Evolutionary conservation across 208 protist species (phyloP).

Genomic region (Acanthamoeba culbertsoni): DNA sequence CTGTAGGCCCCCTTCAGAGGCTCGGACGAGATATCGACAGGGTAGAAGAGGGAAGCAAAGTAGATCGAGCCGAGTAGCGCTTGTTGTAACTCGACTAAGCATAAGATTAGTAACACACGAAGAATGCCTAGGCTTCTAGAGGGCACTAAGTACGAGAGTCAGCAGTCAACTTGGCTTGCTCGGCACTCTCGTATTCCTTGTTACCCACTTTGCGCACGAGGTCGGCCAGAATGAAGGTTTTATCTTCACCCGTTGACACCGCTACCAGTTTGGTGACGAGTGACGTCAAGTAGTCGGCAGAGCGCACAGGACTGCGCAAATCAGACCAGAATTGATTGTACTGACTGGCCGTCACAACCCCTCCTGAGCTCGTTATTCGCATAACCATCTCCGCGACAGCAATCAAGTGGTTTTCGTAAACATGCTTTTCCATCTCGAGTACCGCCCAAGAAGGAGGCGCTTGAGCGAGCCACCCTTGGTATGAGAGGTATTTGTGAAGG

Average conservation of each 20-base stretch:
- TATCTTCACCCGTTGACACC: slow-evolving; percentile 21
- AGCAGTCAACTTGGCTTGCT: background rate
- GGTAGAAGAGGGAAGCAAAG: background rate
- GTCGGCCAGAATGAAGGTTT: background rate
- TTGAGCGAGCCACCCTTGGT: too few relatives aligned
- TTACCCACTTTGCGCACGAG: background rate
- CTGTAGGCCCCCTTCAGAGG: background rate
- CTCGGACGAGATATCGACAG: background rate
- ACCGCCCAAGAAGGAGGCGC: background rate
- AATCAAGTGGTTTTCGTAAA: background rate
- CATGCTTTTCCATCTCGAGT: background rate
- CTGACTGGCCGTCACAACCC: background rate
- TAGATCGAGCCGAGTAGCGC: background rate
- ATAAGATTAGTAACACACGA: background rate
- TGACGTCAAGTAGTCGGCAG: background rate
- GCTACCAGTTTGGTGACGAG: background rate
- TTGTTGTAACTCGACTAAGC: background rate
- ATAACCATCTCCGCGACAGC: background rate
- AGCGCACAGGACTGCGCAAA: background rate
- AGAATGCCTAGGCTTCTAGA: too few relatives aligned
- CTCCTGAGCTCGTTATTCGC: background rate
- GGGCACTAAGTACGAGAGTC: background rate
- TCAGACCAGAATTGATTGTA: slow-evolving; percentile 11
- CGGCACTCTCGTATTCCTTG: background rate
- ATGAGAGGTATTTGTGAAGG: too few relatives aligned